Percentiles rank a stretch among this genome's conserved stretches.
phyloP scores from a whole-genome alignment of 768 basidiomycete genomes.

The Aureoboletus auriporus region DNA sequence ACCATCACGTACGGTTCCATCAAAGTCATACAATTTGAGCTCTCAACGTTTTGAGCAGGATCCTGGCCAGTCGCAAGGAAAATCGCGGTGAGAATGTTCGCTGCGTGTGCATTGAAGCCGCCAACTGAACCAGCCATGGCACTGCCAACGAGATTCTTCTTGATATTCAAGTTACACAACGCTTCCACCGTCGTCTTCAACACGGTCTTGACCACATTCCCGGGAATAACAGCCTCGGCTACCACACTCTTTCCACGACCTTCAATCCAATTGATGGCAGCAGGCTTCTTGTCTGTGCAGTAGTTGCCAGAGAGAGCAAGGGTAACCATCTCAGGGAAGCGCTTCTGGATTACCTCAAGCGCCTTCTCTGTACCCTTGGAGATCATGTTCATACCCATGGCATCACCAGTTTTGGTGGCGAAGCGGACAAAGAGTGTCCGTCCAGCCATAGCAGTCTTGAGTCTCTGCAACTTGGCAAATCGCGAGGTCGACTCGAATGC shows the following conservation, averaged over 20 bases:
- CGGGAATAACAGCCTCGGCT: conserved; percentile 91
- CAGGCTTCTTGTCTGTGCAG: conserved; percentile 99
- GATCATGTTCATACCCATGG: conserved; percentile 99
- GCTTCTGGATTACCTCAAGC: conserved; percentile 66
- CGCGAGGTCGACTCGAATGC: conserved; percentile 95
- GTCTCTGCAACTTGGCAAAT: conserved; percentile 79
- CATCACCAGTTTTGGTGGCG: conserved; percentile 92
- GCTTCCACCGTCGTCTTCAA: conserved; percentile 93
- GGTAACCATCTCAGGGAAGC: conserved; percentile 90
- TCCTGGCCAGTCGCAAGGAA: conserved; percentile 98
- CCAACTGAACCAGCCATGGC: conserved; percentile 99
- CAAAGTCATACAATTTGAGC: conserved; percentile 95
- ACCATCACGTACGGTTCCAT: conserved; percentile 84
- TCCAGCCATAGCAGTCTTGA: conserved; percentile 91
- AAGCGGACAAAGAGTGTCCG: conserved; percentile 92
- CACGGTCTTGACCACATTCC: conserved; percentile 81
- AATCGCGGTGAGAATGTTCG: conserved; percentile 94
- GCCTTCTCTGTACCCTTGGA: conserved; percentile 97
- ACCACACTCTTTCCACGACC: conserved; percentile 98
- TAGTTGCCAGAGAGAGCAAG: conserved; percentile 95
- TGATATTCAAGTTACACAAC: conserved; percentile 85
- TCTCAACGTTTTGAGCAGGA: conserved; percentile 98
- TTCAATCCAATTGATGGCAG: conserved; percentile 99
- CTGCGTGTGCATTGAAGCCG: conserved; percentile 97
- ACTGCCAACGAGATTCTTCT: conserved; percentile 97